A percentile compares a stretch with the other conserved stretches of the same genome.
Conservation (phyloP, 2,329 filamentous ascomycete genomes). For the Dothiorella sarmentorum region DNA sequence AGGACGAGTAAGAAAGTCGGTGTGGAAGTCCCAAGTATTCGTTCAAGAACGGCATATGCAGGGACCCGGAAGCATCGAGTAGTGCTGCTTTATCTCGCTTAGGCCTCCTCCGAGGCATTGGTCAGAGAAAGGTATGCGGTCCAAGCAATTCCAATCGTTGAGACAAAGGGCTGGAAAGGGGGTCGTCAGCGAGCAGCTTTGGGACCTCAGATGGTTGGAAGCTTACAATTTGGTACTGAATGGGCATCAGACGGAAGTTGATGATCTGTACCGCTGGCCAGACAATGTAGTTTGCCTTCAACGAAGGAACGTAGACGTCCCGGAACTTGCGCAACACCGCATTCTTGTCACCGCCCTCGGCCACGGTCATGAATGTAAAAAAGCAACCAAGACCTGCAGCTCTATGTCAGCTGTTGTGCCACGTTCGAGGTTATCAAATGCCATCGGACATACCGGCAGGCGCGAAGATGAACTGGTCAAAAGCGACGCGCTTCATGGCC, state of each 20-base stretch:
- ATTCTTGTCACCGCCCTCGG: constrained; percentile 82
- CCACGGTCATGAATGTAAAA: constrained; percentile 94
- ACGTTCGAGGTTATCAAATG: too few relatives aligned
- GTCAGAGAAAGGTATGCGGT: constrained; percentile 92
- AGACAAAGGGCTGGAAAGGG: constrained; percentile 76
- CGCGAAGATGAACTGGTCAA: constrained; percentile 91
- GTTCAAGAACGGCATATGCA: neutral
- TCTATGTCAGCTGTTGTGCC: too few relatives aligned
- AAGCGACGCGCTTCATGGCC: constrained; percentile 83
- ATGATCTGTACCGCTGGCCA: constrained; percentile 96
- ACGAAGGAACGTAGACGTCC: constrained; percentile 88
- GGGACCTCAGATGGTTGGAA: constrained; percentile 22
- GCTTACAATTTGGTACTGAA: constrained; percentile 87
- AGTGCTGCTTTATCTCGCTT: constrained; percentile 10
- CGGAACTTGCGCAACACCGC: constrained; percentile 80
- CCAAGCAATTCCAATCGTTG: constrained; percentile 93
- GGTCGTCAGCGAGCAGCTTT: constrained; percentile 14
- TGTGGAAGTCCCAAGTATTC: neutral
- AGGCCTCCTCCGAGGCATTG: constrained; percentile 73
- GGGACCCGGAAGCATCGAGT: neutral
- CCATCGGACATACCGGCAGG: constrained; percentile 72
- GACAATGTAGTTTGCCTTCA: constrained; percentile 93
- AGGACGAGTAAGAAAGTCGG: neutral
- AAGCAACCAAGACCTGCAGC: constrained; percentile 71
- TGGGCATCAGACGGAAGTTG: constrained; percentile 92